Base-by-base conservation (phyloP, 169 alveolate genomes). In the Plasmodium adleri region DNA sequence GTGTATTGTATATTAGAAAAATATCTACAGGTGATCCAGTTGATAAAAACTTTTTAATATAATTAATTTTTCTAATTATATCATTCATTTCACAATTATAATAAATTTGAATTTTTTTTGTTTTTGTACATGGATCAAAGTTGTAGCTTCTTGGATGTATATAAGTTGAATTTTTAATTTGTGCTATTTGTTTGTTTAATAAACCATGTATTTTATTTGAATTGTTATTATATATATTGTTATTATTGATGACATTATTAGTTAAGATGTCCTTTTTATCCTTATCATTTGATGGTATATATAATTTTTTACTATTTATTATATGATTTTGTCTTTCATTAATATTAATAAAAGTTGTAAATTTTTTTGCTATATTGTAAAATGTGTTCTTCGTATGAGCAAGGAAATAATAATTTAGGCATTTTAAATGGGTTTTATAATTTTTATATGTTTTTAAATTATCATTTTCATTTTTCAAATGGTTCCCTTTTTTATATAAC, bases 61-160 rank as follows among this genome's bases (percentile, higher is more conserved):
- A 52, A 28, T 71, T 54, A 24, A 80, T 52, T 80, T 80, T 80
- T 67, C 90, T 50, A 15, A 54, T 49, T 80, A 80, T 32, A 43
- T 80, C 90, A 60, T 45, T 22, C 80, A 68, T 67, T 80, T 80
- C 90, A 71, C 83, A 80, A 54, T 80, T 80, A 28, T 80, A 62
- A 71, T 80, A 80, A 20, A 80, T 67, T 80, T 80, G 90, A 6
- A 80, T 80, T 45, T 66, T 80, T 67, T 80, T 80, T 47, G 83
- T 67, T 80, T 62, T 80, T 15, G 54, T 63, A 10, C 73, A 80
- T 39, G 90, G 90, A 28, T 80, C 90, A 47, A 80, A 62, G 26
- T 80, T 68, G 28, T 80, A 80, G 45, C 70, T 28, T 45, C 43
- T 50, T 3, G 3, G 20, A 15, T 54, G 54, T 80, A 22, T 56